phyloP scores from a whole-genome alignment of 1,139 yeast species.

The Nadsonia starkeyi-henricii region DNA sequence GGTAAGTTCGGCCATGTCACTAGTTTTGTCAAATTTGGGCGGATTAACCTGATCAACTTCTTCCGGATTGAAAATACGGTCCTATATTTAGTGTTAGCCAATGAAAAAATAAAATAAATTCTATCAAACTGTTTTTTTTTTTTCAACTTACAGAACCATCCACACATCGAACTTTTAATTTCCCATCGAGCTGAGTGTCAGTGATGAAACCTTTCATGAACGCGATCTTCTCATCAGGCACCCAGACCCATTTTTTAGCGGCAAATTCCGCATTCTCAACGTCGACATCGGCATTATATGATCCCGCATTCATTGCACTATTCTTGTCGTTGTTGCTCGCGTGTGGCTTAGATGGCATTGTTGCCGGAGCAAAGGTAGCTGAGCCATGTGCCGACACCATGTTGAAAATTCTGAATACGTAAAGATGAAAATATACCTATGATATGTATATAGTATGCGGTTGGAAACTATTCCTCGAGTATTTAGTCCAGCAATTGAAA shows the following conservation, averaged over 20 bases:
- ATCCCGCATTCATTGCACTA: background rate
- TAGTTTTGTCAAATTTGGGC: conserved; percentile 77
- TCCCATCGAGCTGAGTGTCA: conserved; percentile 36
- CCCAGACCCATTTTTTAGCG: conserved; percentile 64
- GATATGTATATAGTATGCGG: too few species aligned
- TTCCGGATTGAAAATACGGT: conserved; percentile 31
- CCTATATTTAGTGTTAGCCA: conserved; percentile 15
- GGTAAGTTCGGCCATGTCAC: conserved; percentile 93
- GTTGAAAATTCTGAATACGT: too few species aligned
- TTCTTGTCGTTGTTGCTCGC: too few species aligned
- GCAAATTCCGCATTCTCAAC: conserved; percentile 35
- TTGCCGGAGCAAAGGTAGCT: too few species aligned
- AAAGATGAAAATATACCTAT: too few species aligned
- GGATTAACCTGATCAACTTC: conserved; percentile 63
- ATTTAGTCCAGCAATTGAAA: too few species aligned
- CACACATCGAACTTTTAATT: conserved; percentile 38
- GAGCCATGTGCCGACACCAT: too few species aligned
- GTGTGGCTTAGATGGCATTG: too few species aligned
- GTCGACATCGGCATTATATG: conserved; percentile 2
- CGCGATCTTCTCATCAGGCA: conserved; percentile 51
- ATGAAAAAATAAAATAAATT: too few species aligned
- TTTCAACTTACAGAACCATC: conserved; percentile 30
- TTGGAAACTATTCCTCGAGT: too few species aligned
- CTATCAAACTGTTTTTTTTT: background rate
- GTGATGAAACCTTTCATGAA: conserved; percentile 60